A percentile compares a stretch with the other conserved stretches of the same genome.
Evolutionary conservation across 106 monocot genomes (phyloP).

Genomic region (Xerophyta viscosa): DNA sequence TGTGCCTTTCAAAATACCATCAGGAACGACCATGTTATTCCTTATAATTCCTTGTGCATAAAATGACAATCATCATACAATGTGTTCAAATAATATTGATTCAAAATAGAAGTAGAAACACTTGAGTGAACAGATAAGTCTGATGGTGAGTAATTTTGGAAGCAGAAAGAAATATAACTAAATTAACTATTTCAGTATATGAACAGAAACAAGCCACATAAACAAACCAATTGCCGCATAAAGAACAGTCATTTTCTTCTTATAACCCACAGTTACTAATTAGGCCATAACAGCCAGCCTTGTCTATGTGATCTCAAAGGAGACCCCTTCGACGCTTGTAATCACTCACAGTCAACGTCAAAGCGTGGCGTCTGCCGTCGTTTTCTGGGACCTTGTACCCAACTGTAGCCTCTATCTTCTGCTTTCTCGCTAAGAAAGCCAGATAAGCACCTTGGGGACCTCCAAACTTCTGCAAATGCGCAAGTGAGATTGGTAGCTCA

Average conservation of each 20-base stretch:
- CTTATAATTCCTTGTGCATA: no score
- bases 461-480: slow-evolving; percentile 62
- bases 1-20: no score
- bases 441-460: slow-evolving; percentile 41
- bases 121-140: no score
- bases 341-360: slow-evolving; percentile 87
- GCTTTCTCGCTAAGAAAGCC: slow-evolving; percentile 73
- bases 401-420: slow-evolving; percentile 71
- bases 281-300: background rate
- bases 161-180: no score
- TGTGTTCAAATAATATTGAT: no score
- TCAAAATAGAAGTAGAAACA: no score
- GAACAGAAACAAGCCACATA: no score
- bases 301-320: slow-evolving; percentile 21
- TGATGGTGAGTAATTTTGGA: no score
- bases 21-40: no score
- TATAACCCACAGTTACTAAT: background rate
- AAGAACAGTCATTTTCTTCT: background rate
- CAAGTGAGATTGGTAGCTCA: slow-evolving; percentile 71
- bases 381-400: slow-evolving; percentile 64
- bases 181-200: no score
- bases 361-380: slow-evolving; percentile 61
- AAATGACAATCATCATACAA: no score
- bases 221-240: no score
- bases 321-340: slow-evolving; percentile 86